Evolutionary conservation across 805 yeast species (phyloP), one percentile per base, ranked within the genome.

Genomic region (Yarrowia porcina): DNA sequence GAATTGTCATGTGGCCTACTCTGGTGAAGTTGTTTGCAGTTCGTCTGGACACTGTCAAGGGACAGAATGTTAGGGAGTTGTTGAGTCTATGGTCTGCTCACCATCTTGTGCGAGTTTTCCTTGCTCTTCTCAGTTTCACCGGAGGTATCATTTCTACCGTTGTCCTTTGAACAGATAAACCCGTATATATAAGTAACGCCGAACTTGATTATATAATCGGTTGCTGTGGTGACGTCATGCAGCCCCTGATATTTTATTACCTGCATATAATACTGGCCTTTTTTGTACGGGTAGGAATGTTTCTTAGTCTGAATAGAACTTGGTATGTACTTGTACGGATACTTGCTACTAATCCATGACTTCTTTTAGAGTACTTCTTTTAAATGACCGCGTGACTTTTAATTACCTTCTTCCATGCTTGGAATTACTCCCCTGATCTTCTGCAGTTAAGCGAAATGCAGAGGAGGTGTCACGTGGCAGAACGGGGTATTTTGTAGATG

Each of bases 1-100:
- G 42, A 33, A 36, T 52, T 13, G 17, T 52, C 25, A 52, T 52
- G 59, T 35, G 44, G 59, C 59, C 59, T 17, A 36, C 44, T 11
- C 25, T 52, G 44, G 25, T 32, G 9, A 52, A 52, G 10, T 25
- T 52, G 44, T 52, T 52, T 25, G 59, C 59, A 6, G 44, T 52
- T 13, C 59, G 59, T 12, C 33, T 36, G 10, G 44, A 35, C 25
- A n/a, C 23, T 1, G 44, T 25, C 18, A 52, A 52, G 59, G 59
- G 59, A 4, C 59, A 52, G 42, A 36, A 52, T 12, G 59, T 52
- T 18, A 52, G 36, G 33, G 59, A 52, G 15, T 33, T 52, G 11
- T 15, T 52, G 23, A 23, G 44, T 12, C n/a, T 52, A 23, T 52
- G 59, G 59, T 35, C 59, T 9, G 44, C 44, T 7, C 59, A 52